Base-by-base conservation (phyloP, 192 early-diverging fungal genomes). In the Entomortierella parvispora region DNA sequence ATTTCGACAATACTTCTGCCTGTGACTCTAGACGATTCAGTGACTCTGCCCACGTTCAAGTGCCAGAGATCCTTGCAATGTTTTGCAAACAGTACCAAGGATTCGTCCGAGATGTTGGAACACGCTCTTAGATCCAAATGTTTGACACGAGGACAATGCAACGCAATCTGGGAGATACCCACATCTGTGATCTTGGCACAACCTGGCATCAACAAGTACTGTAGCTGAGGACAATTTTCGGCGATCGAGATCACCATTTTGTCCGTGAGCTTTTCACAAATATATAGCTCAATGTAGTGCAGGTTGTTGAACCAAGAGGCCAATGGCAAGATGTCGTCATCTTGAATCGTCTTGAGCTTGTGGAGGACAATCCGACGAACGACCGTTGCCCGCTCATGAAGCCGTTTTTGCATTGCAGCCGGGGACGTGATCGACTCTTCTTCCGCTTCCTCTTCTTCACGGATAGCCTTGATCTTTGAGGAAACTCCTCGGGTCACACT, bases 121-220 rank as follows among this genome's bases (percentile, higher is more conserved):
- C 85, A 87, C 3, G 85, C 83, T 10, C 85, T 57, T 22, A 87
- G 59, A 65, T 87, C 85, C 44, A 87, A 64, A 58, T 87, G 81
- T 34, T 80, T 74, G 47, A 87, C 59, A 1, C 52, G 32, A 2
- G 74, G 83, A 53, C 85, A 87, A 20, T 71, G 59, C 4, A 69
- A 44, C 6, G 85, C 83, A 4, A 84, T 65, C 5, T 71, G 29
- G 8, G 66, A 25, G 20, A 87, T 77, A 10, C 81, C 80, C 6
- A 67, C 56, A 42, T 87, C 85, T 8, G 83, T 83, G 5, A 87
- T 70, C 26, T 82, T 78, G 47, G 84, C 64, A 32, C 85, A 87
- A 0, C 85, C 85, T 17, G 85, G 83, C 32, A 87, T 75, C 40
- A 83, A 71, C 1, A 87, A 14, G 7, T 82, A 71, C 6, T 81